Percentiles rank a stretch among this genome's conserved stretches.
phyloP scores from a whole-genome alignment of 768 basidiomycete genomes.

The Exsudoporus frostii region DNA sequence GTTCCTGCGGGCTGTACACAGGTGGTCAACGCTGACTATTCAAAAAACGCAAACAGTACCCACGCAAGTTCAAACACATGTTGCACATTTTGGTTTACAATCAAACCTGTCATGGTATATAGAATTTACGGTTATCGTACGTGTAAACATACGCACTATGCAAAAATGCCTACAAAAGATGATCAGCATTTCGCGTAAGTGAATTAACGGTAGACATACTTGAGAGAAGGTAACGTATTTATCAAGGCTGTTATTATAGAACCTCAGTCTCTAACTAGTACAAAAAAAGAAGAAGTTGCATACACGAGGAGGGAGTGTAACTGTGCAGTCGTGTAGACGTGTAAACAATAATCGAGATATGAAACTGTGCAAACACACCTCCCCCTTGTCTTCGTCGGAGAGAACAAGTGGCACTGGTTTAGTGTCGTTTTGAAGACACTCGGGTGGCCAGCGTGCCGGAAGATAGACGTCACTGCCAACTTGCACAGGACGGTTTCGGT shows the following conservation, averaged over 20 bases:
- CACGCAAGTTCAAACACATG: conserved; percentile 28
- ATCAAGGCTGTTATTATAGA: conserved; percentile 36
- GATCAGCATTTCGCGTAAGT: conserved; percentile 37
- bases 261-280: conserved; percentile 34
- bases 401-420: conserved; percentile 29
- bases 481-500: conserved; percentile 35
- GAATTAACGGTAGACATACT: conserved; percentile 5
- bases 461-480: conserved; percentile 42
- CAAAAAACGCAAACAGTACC: not conserved
- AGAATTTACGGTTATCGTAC: not conserved
- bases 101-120: conserved; percentile 16
- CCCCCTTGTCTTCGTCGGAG: conserved; percentile 44
- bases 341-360: not conserved
- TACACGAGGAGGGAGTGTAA: conserved; percentile 61
- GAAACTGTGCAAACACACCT: conserved; percentile 34
- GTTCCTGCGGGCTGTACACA: conserved; percentile 41
- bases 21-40: conserved; percentile 14
- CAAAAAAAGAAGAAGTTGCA: conserved; percentile 14
- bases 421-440: conserved; percentile 20
- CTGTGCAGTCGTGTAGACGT: conserved; percentile 25
- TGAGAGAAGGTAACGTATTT: conserved; percentile 33
- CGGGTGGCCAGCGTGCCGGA: conserved; percentile 52
- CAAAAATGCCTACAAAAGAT: conserved; percentile 18
- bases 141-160: conserved; percentile 12
- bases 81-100: conserved; percentile 23